Evolutionary conservation across 768 basidiomycete species (phyloP).

Genomic region (Auriscalpium vulgare): DNA sequence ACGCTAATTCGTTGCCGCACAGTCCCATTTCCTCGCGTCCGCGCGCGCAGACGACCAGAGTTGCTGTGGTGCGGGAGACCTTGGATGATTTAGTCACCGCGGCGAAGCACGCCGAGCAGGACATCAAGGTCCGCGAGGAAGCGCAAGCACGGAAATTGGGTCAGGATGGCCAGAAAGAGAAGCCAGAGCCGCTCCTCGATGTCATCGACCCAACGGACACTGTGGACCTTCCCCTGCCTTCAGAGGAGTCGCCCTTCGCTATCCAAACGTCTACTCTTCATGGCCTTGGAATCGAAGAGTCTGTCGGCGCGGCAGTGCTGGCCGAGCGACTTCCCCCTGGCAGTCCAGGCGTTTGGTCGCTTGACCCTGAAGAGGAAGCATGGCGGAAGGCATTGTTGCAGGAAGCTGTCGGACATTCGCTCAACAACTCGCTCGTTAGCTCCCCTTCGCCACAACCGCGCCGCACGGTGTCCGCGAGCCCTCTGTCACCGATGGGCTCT

Average conservation of each 20-base stretch:
- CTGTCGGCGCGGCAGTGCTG: constrained; percentile 65
- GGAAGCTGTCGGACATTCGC: constrained; percentile 72
- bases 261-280: constrained; percentile 68
- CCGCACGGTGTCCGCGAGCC: neutral
- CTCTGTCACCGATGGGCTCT: neutral
- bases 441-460: constrained; percentile 31
- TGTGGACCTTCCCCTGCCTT: constrained; percentile 70
- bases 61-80: constrained; percentile 79
- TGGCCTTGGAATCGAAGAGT: constrained; percentile 67
- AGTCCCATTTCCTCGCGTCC: constrained; percentile 14
- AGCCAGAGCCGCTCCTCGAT: constrained; percentile 32
- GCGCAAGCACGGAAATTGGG: constrained; percentile 35
- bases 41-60: constrained; percentile 26
- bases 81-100: constrained; percentile 64
- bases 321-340: constrained; percentile 63
- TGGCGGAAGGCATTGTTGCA: constrained; percentile 75
- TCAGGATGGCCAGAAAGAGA: constrained; percentile 12
- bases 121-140: constrained; percentile 50
- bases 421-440: constrained; percentile 43
- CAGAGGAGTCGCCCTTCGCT: constrained; percentile 61
- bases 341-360: constrained; percentile 51
- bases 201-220: constrained; percentile 80
- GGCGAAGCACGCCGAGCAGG: constrained; percentile 68
- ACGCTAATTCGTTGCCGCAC: constrained; percentile 11
- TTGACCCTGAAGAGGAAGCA: constrained; percentile 48